These are phyloP conservation scores for Emiliania huxleyi DNA, from an alignment of 78 protist species.

Conservation along the genomic window DNA sequence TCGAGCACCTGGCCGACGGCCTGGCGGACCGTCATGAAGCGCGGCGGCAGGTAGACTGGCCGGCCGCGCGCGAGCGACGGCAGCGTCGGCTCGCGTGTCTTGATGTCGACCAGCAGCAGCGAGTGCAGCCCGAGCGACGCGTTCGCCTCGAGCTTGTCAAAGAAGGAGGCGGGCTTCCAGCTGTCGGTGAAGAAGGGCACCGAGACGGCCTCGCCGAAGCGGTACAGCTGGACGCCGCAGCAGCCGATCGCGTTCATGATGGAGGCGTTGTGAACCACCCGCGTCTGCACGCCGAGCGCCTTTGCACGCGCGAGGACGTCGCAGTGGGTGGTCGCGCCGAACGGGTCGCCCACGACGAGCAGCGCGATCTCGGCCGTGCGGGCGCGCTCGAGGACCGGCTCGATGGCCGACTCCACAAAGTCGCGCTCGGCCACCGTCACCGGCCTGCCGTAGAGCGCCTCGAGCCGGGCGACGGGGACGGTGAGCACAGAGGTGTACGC, in stretches of 20 bases:
- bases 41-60: conserved; percentile 93
- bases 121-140: conserved; percentile 91
- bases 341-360: conserved; percentile 99
- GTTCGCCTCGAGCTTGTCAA: conserved; percentile 82
- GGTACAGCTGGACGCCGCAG: conserved; percentile 92
- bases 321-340: conserved; percentile 97
- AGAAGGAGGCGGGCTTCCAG: conserved; percentile 93
- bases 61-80: conserved; percentile 64
- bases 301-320: conserved; percentile 88
- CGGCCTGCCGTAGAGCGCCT: not conserved
- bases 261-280: conserved; percentile 96
- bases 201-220: conserved; percentile 95
- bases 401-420: conserved; percentile 84
- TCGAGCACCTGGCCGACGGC: conserved; percentile 78
- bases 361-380: conserved; percentile 75
- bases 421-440: conserved; percentile 89
- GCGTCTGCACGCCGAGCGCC: conserved; percentile 33
- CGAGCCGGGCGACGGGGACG: conserved; percentile 36
- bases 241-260: conserved; percentile 98
- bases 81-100: conserved; percentile 87
- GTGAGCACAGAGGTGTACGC: conserved; percentile 93
- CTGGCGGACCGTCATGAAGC: conserved; percentile 94
- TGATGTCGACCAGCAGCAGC: conserved; percentile 95
- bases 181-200: conserved; percentile 79
- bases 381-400: conserved; percentile 79